phyloP scores from a whole-genome alignment of 2,329 filamentous ascomycete genomes.

The Ampelomyces quisqualis region DNA sequence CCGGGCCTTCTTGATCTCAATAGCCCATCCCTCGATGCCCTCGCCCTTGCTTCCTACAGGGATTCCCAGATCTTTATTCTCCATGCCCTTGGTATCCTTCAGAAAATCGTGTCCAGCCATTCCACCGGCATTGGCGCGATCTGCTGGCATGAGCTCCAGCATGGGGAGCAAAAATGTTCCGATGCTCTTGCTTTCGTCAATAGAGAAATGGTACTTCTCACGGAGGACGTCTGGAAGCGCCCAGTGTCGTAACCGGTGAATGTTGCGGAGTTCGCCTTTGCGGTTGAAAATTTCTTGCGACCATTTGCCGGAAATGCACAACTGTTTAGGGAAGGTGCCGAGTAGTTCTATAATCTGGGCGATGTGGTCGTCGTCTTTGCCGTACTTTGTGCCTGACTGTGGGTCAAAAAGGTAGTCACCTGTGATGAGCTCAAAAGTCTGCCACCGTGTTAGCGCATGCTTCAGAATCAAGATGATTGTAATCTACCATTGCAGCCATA shows the following conservation, averaged over 20 bases:
- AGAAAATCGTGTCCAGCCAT: constrained; percentile 87
- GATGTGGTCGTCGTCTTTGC: constrained; percentile 98
- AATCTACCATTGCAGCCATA: constrained; percentile 94
- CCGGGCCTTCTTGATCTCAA: constrained; percentile 69
- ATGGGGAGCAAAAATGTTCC: constrained; percentile 84
- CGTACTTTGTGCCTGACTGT: constrained; percentile 97
- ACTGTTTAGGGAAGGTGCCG: constrained; percentile 86
- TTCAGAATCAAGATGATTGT: background rate
- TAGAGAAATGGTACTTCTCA: constrained; percentile 95
- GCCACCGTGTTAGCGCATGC: constrained; percentile 12
- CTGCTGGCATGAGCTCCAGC: constrained; percentile 84
- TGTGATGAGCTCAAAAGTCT: constrained; percentile 97
- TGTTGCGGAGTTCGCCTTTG: constrained; percentile 95
- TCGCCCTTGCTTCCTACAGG: constrained; percentile 81
- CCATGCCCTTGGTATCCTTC: constrained; percentile 85
- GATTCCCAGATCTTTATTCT: constrained; percentile 71
- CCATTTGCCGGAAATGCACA: constrained; percentile 94
- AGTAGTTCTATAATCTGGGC: constrained; percentile 98
- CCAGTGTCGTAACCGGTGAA: constrained; percentile 95
- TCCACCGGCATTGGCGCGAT: constrained; percentile 90
- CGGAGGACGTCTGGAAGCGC: constrained; percentile 86
- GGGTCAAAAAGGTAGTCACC: constrained; percentile 98
- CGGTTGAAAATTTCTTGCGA: constrained; percentile 98
- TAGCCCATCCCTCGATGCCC: constrained; percentile 91
- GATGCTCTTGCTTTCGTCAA: constrained; percentile 76